These are phyloP conservation scores for Lipomyces spencermartinsiae DNA, from an alignment of 805 yeast species.

Conservation along the genomic window DNA sequence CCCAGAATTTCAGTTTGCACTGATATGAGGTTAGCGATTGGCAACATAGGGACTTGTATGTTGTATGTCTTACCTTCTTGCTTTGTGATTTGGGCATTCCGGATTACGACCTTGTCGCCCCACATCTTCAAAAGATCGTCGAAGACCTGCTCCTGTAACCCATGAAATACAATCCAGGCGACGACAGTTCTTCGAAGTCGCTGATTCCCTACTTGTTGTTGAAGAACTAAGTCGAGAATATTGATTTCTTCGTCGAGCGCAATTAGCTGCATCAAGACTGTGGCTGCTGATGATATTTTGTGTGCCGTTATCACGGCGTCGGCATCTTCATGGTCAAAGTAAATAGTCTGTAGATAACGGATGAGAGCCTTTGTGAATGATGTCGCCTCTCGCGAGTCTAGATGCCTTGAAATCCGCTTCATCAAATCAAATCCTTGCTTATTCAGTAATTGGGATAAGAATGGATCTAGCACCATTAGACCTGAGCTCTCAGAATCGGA, in stretches of 20 bases:
- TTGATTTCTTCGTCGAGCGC: slow-evolving; percentile 13
- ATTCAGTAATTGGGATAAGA: slow-evolving; percentile 7
- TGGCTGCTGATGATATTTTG: slow-evolving; percentile 11
- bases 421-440: slow-evolving; percentile 6
- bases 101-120: slow-evolving; percentile 28
- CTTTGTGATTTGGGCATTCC: slow-evolving; percentile 19
- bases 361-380: slow-evolving; percentile 13
- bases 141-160: slow-evolving; percentile 25
- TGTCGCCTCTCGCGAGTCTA: slow-evolving; percentile 14
- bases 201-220: slow-evolving; percentile 8
- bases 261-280: slow-evolving; percentile 12
- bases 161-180: slow-evolving; percentile 28
- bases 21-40: neutral
- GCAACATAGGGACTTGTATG: neutral
- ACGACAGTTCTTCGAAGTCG: slow-evolving; percentile 19
- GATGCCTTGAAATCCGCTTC: neutral
- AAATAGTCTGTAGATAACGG: slow-evolving; percentile 13
- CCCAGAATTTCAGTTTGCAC: slow-evolving; percentile 22
- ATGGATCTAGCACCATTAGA: slow-evolving; percentile 5
- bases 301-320: neutral
- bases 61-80: slow-evolving; percentile 22
- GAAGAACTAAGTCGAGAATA: slow-evolving; percentile 12
- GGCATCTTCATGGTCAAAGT: slow-evolving; percentile 10
- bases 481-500: neutral
- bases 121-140: slow-evolving; percentile 20